phyloP scores from a whole-genome alignment of 768 basidiomycete species.

The Pleurotus ostreatus region DNA sequence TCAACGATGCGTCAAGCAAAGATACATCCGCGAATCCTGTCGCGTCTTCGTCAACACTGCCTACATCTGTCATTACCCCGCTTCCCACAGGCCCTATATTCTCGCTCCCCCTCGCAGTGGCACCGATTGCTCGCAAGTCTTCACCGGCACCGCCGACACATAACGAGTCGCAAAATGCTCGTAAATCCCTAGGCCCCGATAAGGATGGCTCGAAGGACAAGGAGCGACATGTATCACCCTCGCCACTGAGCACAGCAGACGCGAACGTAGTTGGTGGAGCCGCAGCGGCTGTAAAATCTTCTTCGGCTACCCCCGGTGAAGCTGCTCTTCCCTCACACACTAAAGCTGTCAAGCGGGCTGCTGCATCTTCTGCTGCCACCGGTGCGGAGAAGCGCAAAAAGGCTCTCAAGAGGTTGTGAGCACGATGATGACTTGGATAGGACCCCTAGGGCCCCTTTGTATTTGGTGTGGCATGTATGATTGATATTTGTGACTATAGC shows the following conservation, averaged over 20 bases:
- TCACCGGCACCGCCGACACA: slow-evolving; percentile 35
- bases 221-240: slow-evolving; percentile 64
- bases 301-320: slow-evolving; percentile 24
- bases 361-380: slow-evolving; percentile 43
- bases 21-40: slow-evolving; percentile 26
- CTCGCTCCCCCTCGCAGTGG: slow-evolving; percentile 29
- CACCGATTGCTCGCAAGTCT: slow-evolving; percentile 35
- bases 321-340: slow-evolving; percentile 32
- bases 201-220: slow-evolving; percentile 40
- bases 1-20: slow-evolving; percentile 41
- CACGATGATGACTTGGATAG: background rate
- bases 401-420: slow-evolving; percentile 73
- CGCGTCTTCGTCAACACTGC: slow-evolving; percentile 24
- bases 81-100: slow-evolving; percentile 25
- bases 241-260: slow-evolving; percentile 68
- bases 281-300: slow-evolving; percentile 28
- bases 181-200: slow-evolving; percentile 21
- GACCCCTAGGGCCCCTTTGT: background rate
- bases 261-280: slow-evolving; percentile 51
- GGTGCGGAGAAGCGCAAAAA: slow-evolving; percentile 86
- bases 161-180: slow-evolving; percentile 29
- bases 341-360: slow-evolving; percentile 70
- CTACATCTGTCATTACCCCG: slow-evolving; percentile 16
- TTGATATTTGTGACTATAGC: background rate
- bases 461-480: slow-evolving; percentile 2